Conservation (phyloP, 108 stramenopile species). For the Cyclotella atomus region DNA sequence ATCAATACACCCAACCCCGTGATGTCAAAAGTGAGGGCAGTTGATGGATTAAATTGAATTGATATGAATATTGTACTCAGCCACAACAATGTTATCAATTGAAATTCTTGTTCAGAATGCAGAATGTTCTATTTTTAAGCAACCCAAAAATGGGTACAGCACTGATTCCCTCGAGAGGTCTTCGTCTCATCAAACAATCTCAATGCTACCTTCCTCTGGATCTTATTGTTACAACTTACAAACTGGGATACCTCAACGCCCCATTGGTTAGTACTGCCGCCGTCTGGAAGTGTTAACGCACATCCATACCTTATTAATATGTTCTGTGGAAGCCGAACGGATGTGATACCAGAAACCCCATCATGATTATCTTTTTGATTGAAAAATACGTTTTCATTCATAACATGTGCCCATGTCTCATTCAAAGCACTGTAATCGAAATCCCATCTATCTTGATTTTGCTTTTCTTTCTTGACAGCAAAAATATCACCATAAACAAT, state of each 20-base stretch:
- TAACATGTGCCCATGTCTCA: slow-evolving; percentile 14
- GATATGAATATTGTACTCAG: too few species aligned
- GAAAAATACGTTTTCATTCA: neutral
- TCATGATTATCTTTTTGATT: neutral
- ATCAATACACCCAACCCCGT: too few species aligned
- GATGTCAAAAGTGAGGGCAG: too few species aligned
- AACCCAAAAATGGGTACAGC: too few species aligned
- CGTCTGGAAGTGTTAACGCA: neutral
- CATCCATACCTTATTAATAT: slow-evolving; percentile 19
- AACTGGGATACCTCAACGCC: slow-evolving; percentile 27
- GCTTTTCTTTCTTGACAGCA: slow-evolving; percentile 28
- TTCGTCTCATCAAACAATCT: slow-evolving; percentile 26
- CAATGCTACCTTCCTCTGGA: neutral
- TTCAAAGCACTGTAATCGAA: neutral
- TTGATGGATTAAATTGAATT: too few species aligned
- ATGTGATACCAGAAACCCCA: neutral
- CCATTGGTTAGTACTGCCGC: neutral
- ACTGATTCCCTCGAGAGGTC: too few species aligned
- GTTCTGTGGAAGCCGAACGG: slow-evolving; percentile 29
- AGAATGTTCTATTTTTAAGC: too few species aligned
- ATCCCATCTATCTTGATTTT: slow-evolving; percentile 16
- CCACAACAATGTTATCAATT: too few species aligned
- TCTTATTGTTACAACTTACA: neutral
- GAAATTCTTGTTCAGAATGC: too few species aligned
- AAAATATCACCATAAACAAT: slow-evolving; percentile 45